Base-by-base conservation (phyloP, 331 rosid genomes). In the Malus hybrid region DNA sequence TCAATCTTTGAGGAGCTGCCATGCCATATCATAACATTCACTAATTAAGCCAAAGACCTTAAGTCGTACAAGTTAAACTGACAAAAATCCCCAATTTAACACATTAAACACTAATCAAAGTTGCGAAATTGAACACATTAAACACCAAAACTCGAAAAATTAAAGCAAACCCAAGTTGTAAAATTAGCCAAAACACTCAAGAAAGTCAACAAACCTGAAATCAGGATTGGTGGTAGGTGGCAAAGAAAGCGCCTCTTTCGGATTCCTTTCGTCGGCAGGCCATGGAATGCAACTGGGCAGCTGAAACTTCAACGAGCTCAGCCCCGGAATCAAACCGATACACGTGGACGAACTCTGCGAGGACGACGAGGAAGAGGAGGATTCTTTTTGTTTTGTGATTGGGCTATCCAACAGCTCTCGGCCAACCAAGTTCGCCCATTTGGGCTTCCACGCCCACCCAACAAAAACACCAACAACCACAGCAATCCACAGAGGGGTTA, bases 401-500 rank as follows among this genome's bases (percentile, higher is more conserved):
- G 84, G 36, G 50, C 78, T 66, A 71, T 74, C 83, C 36, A 77
- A 77, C 73, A 71, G n/a, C 57, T 82, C 85, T 55, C 83, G 54
- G 5, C 85, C 82, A 24, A 76, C 78, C 73, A 78, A 82, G 68
- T 29, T 69, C 16, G 82, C 94, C 94, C 94, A 89, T 80, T 79
- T 85, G 15, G 94, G 94, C 48, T 76, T 84, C 94, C 94, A 87
- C 27, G 85, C 71, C 94, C 94, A 89, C 16, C 94, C 94, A 67
- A 89, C 87, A 32, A 85, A 39, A 64, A 89, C 90, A 1, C 94
- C 91, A 16, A 85, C 79, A 19, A 87, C 39, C 63, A 85, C 79
- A 66, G 87, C 94, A 69, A 89, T 63, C 94, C 94, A 89, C 4
- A 89, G 75, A 59, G 91, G 88, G 20, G 82, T 75, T 28, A 82